Conservation (phyloP, 441 rosid genomes). For the Hypseocharis bilobata region DNA sequence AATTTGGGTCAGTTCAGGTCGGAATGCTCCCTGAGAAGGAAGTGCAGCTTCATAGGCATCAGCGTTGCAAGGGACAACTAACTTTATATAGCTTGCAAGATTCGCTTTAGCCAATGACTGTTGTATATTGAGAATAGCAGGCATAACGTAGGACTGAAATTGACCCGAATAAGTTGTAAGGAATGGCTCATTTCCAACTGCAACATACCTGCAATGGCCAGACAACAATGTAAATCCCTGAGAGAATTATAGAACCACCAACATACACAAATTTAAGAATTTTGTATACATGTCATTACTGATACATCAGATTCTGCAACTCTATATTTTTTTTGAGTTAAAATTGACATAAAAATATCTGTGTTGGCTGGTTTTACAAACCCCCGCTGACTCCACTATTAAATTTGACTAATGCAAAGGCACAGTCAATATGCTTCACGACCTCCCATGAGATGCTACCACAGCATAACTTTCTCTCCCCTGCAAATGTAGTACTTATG, state of each 20-base stretch:
- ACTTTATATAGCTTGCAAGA: constrained; percentile 68
- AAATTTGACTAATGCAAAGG: background rate
- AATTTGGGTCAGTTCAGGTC: constrained; percentile 70
- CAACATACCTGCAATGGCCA: constrained; percentile 39
- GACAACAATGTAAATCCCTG: constrained; percentile 9
- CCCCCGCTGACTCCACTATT: background rate
- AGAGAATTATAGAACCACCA: constrained; percentile 3
- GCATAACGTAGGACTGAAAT: constrained; percentile 64
- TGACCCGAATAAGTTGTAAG: constrained; percentile 54
- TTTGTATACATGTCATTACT: background rate
- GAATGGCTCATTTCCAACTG: constrained; percentile 91
- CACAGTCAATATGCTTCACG: background rate
- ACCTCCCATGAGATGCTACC: background rate
- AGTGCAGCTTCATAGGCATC: constrained; percentile 73
- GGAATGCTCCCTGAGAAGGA: constrained; percentile 83
- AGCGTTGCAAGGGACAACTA: constrained; percentile 89
- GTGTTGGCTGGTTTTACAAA: no score
- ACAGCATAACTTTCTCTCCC: background rate
- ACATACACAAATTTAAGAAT: background rate
- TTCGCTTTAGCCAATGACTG: constrained; percentile 67
- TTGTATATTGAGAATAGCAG: constrained; percentile 67
- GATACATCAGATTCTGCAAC: background rate
- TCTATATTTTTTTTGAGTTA: background rate
- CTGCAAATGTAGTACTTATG: background rate
- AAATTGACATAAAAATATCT: no score